These are phyloP conservation scores for Mucor saturninus DNA, from an alignment of 371 early-diverging fungal genomes.

Conservation along the genomic window DNA sequence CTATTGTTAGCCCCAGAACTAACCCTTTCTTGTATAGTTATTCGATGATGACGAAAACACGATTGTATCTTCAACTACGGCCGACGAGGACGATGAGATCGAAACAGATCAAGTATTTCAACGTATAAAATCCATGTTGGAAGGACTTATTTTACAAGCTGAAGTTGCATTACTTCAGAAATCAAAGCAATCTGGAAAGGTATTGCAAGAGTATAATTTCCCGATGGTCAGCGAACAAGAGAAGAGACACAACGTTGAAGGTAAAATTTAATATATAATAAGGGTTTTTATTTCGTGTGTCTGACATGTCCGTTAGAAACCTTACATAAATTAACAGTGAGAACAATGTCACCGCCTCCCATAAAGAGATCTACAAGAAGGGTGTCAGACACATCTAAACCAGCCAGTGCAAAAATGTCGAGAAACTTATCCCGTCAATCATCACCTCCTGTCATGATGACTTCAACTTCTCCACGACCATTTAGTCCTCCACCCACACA, in stretches of 20 bases:
- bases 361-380: conserved; percentile 11
- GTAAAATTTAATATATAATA: background rate
- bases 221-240: conserved; percentile 13
- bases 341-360: conserved; percentile 5
- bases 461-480: conserved; percentile 16
- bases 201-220: conserved; percentile 20
- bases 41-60: conserved; percentile 7
- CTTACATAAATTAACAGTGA: conserved; percentile 16
- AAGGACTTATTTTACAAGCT: conserved; percentile 33
- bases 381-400: conserved; percentile 20
- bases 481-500: conserved; percentile 19
- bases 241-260: conserved; percentile 16
- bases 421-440: conserved; percentile 27
- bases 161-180: conserved; percentile 35
- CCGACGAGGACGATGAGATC: conserved; percentile 24
- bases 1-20: no score
- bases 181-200: conserved; percentile 31
- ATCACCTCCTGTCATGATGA: conserved; percentile 28
- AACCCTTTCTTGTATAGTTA: background rate
- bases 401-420: conserved; percentile 21
- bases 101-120: conserved; percentile 32
- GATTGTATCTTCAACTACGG: background rate
- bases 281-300: no score
- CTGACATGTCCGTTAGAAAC: conserved; percentile 10
- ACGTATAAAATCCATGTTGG: conserved; percentile 30